Percentiles rank a stretch among this genome's conserved stretches.
These are phyloP conservation scores for Apiosordaria backusii DNA, from an alignment of 495 filamentous ascomycete genomes.

Conservation along the genomic window DNA sequence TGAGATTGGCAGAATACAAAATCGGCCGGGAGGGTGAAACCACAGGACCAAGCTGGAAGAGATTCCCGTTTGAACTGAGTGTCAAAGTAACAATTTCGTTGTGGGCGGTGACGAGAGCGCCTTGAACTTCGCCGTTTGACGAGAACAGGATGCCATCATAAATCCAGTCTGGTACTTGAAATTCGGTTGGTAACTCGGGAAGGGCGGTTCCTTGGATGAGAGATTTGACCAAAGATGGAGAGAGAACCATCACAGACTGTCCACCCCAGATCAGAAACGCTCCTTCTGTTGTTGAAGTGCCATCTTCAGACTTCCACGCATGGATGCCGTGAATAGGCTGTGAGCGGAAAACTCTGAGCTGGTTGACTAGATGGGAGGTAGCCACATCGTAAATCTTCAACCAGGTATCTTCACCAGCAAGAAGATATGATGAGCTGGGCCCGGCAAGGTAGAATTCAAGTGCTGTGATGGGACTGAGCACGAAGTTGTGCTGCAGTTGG, in stretches of 20 bases:
- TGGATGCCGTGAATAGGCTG: slow-evolving; percentile 70
- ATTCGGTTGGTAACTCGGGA: slow-evolving; percentile 5
- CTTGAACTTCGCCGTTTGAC: slow-evolving; percentile 7
- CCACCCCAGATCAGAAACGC: slow-evolving; percentile 52
- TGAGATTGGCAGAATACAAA: slow-evolving; percentile 77
- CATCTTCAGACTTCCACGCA: slow-evolving; percentile 25
- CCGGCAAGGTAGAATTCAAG: slow-evolving; percentile 44
- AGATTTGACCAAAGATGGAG: slow-evolving; percentile 21
- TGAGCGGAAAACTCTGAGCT: slow-evolving; percentile 51
- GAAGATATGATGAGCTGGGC: slow-evolving; percentile 43
- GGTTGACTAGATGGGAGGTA: slow-evolving; percentile 34
- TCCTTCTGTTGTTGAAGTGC: not conserved
- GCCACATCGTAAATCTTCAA: slow-evolving; percentile 57
- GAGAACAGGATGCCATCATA: slow-evolving; percentile 63
- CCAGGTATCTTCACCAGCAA: slow-evolving; percentile 72
- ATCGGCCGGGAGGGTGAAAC: slow-evolving; percentile 75
- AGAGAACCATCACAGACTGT: slow-evolving; percentile 32
- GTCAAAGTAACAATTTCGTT: slow-evolving; percentile 59
- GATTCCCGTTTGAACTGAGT: slow-evolving; percentile 18
- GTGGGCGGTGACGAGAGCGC: slow-evolving; percentile 73
- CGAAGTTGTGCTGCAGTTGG: slow-evolving; percentile 32
- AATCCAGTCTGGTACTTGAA: slow-evolving; percentile 71
- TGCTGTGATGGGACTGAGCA: slow-evolving; percentile 57
- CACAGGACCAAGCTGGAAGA: slow-evolving; percentile 39
- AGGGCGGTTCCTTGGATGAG: slow-evolving; percentile 21